Conservation (phyloP, 306 rosid genomes). For the Gillenia trifoliata region DNA sequence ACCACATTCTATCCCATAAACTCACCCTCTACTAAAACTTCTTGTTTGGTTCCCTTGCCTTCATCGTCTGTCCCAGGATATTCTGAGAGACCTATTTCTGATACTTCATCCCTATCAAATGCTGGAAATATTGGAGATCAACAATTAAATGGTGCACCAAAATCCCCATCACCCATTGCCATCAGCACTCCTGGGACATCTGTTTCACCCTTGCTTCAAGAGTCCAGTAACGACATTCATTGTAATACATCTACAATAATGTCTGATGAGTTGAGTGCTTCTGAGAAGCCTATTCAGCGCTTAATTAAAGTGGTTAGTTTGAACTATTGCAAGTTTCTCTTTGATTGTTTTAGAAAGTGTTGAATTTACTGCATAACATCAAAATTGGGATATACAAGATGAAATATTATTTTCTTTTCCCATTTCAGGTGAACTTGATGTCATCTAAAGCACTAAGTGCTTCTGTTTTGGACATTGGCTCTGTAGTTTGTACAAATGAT, state of each 20-base stretch:
- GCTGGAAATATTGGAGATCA: slow-evolving; percentile 54
- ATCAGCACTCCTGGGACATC: slow-evolving; percentile 93
- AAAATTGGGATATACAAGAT: neutral
- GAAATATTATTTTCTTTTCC: neutral
- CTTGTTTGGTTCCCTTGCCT: slow-evolving; percentile 76
- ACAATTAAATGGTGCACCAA: slow-evolving; percentile 41
- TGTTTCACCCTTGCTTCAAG: slow-evolving; percentile 83
- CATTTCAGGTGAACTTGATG: slow-evolving; percentile 66
- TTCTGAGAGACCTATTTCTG: slow-evolving; percentile 50
- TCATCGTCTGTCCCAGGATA: slow-evolving; percentile 69
- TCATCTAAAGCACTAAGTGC: slow-evolving; percentile 54
- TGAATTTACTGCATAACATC: neutral
- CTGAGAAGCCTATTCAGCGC: slow-evolving; percentile 75
- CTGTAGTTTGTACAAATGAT: slow-evolving; percentile 79
- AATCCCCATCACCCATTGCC: slow-evolving; percentile 63
- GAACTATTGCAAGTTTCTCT: neutral
- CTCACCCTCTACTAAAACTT: slow-evolving; percentile 61
- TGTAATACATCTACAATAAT: slow-evolving; percentile 42
- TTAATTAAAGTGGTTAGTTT: slow-evolving; percentile 63
- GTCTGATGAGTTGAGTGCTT: slow-evolving; percentile 51
- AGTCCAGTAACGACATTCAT: slow-evolving; percentile 48
- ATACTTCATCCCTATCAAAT: slow-evolving; percentile 46
- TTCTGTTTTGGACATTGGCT: slow-evolving; percentile 62
- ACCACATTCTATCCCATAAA: slow-evolving; percentile 68
- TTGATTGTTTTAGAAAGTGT: neutral